Percentiles rank a stretch among this genome's conserved stretches.
Conservation (phyloP, 805 yeast species). For the Saccharomyces mikatae region DNA sequence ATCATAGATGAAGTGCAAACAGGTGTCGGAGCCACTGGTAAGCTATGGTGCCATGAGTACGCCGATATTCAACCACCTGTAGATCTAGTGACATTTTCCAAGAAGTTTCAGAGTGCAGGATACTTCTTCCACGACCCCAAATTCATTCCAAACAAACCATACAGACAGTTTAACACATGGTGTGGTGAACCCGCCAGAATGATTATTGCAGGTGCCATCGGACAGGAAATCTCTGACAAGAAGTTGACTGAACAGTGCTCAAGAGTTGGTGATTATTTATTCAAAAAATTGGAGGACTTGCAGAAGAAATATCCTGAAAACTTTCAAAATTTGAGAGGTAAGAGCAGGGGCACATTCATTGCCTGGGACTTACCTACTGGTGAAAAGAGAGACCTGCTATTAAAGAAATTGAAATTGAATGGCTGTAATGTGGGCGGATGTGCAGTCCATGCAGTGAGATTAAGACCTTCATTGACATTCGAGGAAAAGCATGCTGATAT, state of each 20-base stretch:
- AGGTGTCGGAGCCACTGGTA: conserved; percentile 68
- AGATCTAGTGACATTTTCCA: conserved; percentile 63
- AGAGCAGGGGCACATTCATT: conserved; percentile 54
- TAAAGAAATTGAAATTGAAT: conserved; percentile 37
- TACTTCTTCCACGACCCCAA: conserved; percentile 54
- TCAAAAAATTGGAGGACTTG: conserved; percentile 32
- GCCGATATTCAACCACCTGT: conserved; percentile 55
- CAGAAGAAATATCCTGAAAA: conserved; percentile 35
- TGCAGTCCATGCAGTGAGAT: conserved; percentile 49
- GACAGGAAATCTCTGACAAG: conserved; percentile 44
- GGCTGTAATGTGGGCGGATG: conserved; percentile 68
- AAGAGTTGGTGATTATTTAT: conserved; percentile 49
- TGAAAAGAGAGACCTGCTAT: conserved; percentile 39
- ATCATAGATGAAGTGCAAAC: conserved; percentile 70
- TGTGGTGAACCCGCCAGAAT: conserved; percentile 70
- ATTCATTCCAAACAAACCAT: conserved; percentile 52
- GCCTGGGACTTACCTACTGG: conserved; percentile 50
- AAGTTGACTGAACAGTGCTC: conserved; percentile 42
- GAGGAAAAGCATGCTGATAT: conserved; percentile 55
- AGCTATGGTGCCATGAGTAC: conserved; percentile 67
- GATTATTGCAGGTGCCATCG: conserved; percentile 52
- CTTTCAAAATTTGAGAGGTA: conserved; percentile 50
- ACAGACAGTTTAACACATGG: conserved; percentile 72
- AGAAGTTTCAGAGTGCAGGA: conserved; percentile 68
- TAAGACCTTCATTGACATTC: conserved; percentile 59